Evolutionary conservation across 2,329 filamentous ascomycete genomes (phyloP).

Genomic region (Penicillium occitanis): DNA sequence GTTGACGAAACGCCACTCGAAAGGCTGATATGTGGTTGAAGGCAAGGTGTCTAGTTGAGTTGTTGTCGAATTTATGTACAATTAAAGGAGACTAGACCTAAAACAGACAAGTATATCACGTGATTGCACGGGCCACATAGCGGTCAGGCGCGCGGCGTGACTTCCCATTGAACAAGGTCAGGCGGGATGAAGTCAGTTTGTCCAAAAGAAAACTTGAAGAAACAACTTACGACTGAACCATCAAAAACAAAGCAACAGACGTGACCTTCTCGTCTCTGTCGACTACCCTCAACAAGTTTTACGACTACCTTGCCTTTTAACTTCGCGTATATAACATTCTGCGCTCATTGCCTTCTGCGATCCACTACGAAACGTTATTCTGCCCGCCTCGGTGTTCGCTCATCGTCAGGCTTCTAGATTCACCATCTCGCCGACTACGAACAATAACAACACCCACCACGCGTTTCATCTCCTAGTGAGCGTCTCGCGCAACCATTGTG

Average conservation of each 20-base stretch:
- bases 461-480: neutral
- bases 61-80: neutral
- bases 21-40: neutral
- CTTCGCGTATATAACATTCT: neutral
- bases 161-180: slow-evolving; percentile 7
- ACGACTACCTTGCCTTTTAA: too few relatives aligned
- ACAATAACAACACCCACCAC: neutral
- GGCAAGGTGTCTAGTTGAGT: neutral
- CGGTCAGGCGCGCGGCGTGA: neutral
- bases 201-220: neutral
- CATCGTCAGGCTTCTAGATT: neutral
- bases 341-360: neutral
- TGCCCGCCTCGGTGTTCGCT: neutral
- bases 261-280: neutral
- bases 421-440: neutral
- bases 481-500: neutral
- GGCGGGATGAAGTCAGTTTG: slow-evolving; percentile 13
- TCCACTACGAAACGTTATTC: neutral
- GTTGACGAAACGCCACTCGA: neutral
- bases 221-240: neutral
- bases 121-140: neutral
- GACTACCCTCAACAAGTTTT: neutral
- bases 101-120: neutral
- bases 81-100: neutral
- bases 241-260: neutral